Conservation (phyloP, 2,329 filamentous ascomycete species). For the Sporothrix variecibatus region DNA sequence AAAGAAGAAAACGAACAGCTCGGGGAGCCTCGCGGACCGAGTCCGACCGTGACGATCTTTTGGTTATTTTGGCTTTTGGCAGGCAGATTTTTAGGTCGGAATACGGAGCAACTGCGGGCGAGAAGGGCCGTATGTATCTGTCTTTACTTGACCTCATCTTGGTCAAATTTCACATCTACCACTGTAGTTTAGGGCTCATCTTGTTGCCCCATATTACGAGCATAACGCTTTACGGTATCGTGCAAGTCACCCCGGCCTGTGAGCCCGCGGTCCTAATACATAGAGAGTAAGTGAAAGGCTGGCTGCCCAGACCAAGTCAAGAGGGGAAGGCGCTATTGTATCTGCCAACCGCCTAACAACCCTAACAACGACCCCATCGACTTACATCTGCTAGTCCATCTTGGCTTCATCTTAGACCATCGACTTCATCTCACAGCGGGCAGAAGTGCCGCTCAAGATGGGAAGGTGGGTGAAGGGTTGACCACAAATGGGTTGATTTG, state of each 20-base stretch:
- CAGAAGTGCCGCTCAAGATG: not conserved
- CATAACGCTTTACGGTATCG: not conserved
- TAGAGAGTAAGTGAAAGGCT: not conserved
- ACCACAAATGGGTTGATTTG: too few species aligned
- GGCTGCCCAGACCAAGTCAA: not conserved
- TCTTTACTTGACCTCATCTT: not conserved
- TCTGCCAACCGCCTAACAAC: not conserved
- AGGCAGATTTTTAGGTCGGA: not conserved
- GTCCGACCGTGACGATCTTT: not conserved
- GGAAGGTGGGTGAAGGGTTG: too few species aligned
- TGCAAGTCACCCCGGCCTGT: not conserved
- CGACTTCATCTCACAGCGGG: not conserved
- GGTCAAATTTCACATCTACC: too few species aligned
- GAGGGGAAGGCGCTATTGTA: constrained; percentile 5
- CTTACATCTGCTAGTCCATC: not conserved
- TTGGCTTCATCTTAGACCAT: not conserved
- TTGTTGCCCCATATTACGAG: not conserved
- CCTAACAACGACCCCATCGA: not conserved
- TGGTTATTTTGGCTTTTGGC: not conserved
- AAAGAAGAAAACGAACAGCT: not conserved
- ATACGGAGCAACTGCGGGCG: not conserved
- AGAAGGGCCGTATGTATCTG: not conserved
- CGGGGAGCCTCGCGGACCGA: not conserved
- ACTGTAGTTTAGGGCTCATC: not conserved
- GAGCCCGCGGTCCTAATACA: not conserved